Conservation (phyloP, 2,329 filamentous ascomycete species). For the Ascochyta clinopodiicola region DNA sequence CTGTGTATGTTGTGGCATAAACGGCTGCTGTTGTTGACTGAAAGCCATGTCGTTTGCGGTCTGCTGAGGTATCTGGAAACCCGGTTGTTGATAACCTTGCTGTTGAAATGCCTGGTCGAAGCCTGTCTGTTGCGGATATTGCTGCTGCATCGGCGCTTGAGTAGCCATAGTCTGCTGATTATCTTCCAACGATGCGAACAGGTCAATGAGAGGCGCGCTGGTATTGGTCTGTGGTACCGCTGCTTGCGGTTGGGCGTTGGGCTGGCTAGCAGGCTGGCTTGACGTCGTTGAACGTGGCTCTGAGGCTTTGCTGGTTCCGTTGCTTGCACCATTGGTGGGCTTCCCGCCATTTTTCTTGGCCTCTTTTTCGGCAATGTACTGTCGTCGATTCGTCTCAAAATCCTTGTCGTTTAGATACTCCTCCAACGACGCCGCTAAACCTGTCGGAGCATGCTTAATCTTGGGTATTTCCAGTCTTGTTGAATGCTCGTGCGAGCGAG, state of each 20-base stretch:
- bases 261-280: constrained; percentile 33
- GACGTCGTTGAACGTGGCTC: constrained; percentile 42
- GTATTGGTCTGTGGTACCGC: constrained; percentile 24
- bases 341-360: constrained; percentile 64
- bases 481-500: constrained; percentile 88
- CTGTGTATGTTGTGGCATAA: constrained; percentile 66
- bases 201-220: constrained; percentile 43
- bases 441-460: constrained; percentile 94
- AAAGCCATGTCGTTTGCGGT: constrained; percentile 34
- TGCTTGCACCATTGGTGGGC: constrained; percentile 38
- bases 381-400: constrained; percentile 89
- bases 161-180: constrained; percentile 47
- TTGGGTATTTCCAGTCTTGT: constrained; percentile 95
- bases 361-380: constrained; percentile 88
- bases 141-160: constrained; percentile 43
- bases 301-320: constrained; percentile 45
- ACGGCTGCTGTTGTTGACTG: constrained; percentile 50
- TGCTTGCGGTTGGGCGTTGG: constrained; percentile 30
- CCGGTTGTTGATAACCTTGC: constrained; percentile 27
- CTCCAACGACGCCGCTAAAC: constrained; percentile 85
- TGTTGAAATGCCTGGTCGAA: constrained; percentile 30
- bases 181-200: constrained; percentile 43
- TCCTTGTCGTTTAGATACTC: constrained; percentile 95
- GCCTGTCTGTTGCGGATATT: constrained; percentile 41
- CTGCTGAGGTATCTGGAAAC: constrained; percentile 53